Conservation (phyloP, 139 green algal species). For the Chlorella sp. region DNA sequence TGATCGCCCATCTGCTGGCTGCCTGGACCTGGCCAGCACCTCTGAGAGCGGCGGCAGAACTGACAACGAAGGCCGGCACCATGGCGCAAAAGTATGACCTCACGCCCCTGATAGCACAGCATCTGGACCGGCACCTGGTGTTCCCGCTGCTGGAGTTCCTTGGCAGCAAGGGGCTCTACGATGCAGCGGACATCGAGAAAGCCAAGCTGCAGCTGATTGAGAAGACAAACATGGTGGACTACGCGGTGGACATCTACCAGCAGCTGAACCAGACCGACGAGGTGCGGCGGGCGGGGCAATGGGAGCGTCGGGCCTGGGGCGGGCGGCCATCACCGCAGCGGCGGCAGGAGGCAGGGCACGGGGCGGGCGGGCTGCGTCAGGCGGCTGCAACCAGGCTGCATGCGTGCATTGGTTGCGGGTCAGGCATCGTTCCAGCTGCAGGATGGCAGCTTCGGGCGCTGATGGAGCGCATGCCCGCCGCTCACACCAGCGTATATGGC, state of each 20-base stretch:
- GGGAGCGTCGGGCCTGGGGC: too few species aligned
- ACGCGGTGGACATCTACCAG: slow-evolving; percentile 97
- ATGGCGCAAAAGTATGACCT: slow-evolving; percentile 67
- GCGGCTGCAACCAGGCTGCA: too few species aligned
- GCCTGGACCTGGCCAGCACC: neutral
- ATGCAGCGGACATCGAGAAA: slow-evolving; percentile 86
- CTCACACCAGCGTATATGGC: neutral
- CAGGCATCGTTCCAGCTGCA: too few species aligned
- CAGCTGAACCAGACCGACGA: slow-evolving; percentile 80
- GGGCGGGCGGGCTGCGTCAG: neutral
- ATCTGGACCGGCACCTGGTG: slow-evolving; percentile 93
- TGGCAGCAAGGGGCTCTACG: slow-evolving; percentile 77
- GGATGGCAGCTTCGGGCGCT: too few species aligned
- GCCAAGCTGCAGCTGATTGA: slow-evolving; percentile 96
- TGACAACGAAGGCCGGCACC: too few species aligned
- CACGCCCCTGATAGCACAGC: slow-evolving; percentile 66
- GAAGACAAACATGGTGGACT: slow-evolving; percentile 99
- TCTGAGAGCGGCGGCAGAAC: neutral
- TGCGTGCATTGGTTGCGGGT: too few species aligned
- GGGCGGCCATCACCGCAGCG: neutral
- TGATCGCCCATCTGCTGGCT: neutral
- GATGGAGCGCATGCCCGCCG: neutral
- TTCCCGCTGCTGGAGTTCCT: slow-evolving; percentile 98
- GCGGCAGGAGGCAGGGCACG: neutral
- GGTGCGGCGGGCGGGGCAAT: slow-evolving; percentile 31